Base-by-base conservation (phyloP, 345 rosid genomes). In the Bruguiera sexangula region DNA sequence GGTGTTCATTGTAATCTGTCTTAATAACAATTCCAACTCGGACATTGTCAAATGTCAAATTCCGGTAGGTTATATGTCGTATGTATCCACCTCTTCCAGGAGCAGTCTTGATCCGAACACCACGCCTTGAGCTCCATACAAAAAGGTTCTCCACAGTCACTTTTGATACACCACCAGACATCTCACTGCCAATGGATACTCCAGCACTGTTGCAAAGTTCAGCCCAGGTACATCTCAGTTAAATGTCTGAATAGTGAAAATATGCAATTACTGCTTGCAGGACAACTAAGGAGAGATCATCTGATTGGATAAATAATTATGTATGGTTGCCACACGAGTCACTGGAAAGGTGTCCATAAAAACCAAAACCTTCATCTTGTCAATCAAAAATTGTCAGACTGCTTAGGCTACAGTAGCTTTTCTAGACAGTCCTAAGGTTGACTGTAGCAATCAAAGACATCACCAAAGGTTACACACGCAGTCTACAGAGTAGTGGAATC, bases 131-230 rank as follows among this genome's bases (percentile, higher is more conserved):
- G 80, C 84, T 87, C 98, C 98, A 91, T 0, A 94, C 88, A 13
- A 85, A 83, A 76, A 95, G 46, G 75, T 92, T 95, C 74, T 95
- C 93, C 39, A 95, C 83, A 0, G 90, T 95, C 63, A 95, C 84
- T 60, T 92, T 88, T 30, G 92, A 89, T 62, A 95, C 96, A 27
- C 99, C 99, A 56, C 99, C 99, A 22, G 97, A 95, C 97, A 95
- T 95, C 87, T 95, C 99, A 63, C 99, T 95, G 79, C 97, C 99
- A 60, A 92, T 95, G 32, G 97, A 95, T 69, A 95, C 58, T 21
- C 99, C 99, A 27, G 99, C 99, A 72, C 97, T 95, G 97, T 82
- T 65, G 36, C 78, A 78, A 37, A 65, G 55, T 70, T 65, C 76
- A 64, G 37, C 55, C 81, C 75, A 46, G 69, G 58, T 43, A 55